These are phyloP conservation scores for Vigna hirtella DNA, from an alignment of 306 rosid genomes.

Conservation along the genomic window DNA sequence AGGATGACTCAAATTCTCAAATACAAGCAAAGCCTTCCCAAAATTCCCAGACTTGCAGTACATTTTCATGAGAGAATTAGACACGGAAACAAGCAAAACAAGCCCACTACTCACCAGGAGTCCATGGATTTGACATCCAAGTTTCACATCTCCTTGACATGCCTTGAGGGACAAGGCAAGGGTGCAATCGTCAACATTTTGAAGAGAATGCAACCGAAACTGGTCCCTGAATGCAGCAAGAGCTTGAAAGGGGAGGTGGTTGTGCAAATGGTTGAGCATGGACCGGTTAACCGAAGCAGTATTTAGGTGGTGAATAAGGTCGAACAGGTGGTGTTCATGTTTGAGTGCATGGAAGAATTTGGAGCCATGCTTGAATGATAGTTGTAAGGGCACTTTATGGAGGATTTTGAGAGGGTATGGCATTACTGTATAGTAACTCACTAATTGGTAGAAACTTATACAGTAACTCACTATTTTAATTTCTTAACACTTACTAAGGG, in stretches of 20 bases:
- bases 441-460: no score
- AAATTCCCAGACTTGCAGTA: constrained; percentile 67
- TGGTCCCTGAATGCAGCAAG: constrained; percentile 60
- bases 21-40: constrained; percentile 56
- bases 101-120: constrained; percentile 59
- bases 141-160: constrained; percentile 60
- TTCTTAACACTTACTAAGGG: neutral
- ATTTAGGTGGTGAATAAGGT: constrained; percentile 58
- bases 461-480: neutral
- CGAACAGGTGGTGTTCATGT: constrained; percentile 59
- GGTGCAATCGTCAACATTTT: constrained; percentile 56
- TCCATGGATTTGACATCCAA: constrained; percentile 72
- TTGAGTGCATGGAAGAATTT: constrained; percentile 41
- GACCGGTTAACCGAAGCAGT: constrained; percentile 52
- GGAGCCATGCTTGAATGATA: neutral
- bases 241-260: constrained; percentile 53
- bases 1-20: constrained; percentile 59
- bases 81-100: constrained; percentile 52
- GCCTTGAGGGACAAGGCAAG: constrained; percentile 77
- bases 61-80: constrained; percentile 86
- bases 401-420: constrained; percentile 48
- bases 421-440: constrained; percentile 40
- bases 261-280: constrained; percentile 58
- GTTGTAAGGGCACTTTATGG: constrained; percentile 10
- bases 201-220: constrained; percentile 42